Conservation (phyloP, 495 filamentous ascomycete species). For the Cetradonia linearis region DNA sequence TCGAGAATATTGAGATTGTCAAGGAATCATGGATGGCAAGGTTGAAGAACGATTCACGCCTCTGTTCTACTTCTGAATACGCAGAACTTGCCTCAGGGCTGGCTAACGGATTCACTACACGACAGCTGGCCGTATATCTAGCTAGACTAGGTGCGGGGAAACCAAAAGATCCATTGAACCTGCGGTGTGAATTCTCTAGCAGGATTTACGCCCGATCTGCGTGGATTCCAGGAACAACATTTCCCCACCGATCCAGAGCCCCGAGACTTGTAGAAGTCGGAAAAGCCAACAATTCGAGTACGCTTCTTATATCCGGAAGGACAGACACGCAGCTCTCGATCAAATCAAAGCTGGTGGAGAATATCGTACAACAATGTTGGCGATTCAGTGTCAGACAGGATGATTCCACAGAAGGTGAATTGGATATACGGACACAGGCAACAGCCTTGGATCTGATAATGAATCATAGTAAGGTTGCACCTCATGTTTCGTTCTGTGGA, state of each 20-base stretch:
- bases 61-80: slow-evolving; percentile 8
- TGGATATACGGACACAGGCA: slow-evolving; percentile 32
- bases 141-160: not conserved
- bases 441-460: slow-evolving; percentile 18
- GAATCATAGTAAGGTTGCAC: slow-evolving; percentile 18
- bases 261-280: slow-evolving; percentile 3
- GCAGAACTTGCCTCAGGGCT: slow-evolving; percentile 13
- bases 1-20: slow-evolving; percentile 18
- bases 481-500: slow-evolving; percentile 3
- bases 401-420: slow-evolving; percentile 28
- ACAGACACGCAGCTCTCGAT: slow-evolving; percentile 21
- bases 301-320: not conserved
- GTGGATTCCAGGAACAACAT: slow-evolving; percentile 10
- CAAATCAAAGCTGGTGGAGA: slow-evolving; percentile 32
- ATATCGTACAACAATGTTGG: slow-evolving; percentile 39
- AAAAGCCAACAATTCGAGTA: slow-evolving; percentile 1
- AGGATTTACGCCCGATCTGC: slow-evolving; percentile 15
- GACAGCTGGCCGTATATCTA: slow-evolving; percentile 18
- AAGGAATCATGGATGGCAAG: slow-evolving; percentile 10
- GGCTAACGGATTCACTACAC: slow-evolving; percentile 17
- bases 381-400: slow-evolving; percentile 32
- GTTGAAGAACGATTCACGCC: not conserved
- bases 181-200: slow-evolving; percentile 1
- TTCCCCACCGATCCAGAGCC: not conserved
- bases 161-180: slow-evolving; percentile 7